Conservation (phyloP, 768 basidiomycete genomes). For the Lactarius akahatsu region DNA sequence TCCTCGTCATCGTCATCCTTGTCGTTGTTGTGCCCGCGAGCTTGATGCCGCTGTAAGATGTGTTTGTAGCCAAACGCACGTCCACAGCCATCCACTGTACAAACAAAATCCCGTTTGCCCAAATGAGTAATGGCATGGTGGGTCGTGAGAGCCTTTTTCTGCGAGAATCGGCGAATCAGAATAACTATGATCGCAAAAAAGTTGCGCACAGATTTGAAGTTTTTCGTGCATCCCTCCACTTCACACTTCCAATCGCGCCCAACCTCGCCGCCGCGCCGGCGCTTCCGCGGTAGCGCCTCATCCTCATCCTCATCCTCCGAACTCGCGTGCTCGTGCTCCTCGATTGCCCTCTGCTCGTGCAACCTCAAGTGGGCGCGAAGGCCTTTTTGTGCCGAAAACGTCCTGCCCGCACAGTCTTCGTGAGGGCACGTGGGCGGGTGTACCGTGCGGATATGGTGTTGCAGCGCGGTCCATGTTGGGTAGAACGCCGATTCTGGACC, state of each 20-base stretch:
- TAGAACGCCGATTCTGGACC: constrained; percentile 51
- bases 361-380: constrained; percentile 79
- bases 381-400: constrained; percentile 70
- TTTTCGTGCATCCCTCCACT: constrained; percentile 64
- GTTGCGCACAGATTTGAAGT: constrained; percentile 78
- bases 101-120: constrained; percentile 68
- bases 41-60: constrained; percentile 74
- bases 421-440: constrained; percentile 85
- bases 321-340: constrained; percentile 39
- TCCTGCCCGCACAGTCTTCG: constrained; percentile 63
- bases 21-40: constrained; percentile 43
- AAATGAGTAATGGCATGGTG: constrained; percentile 76
- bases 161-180: constrained; percentile 17
- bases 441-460: constrained; percentile 69
- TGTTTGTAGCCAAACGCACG: constrained; percentile 82
- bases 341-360: constrained; percentile 69
- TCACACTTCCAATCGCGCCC: constrained; percentile 81
- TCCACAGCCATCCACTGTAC: constrained; percentile 56
- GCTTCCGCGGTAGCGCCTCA: constrained; percentile 44
- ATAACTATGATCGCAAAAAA: not conserved
- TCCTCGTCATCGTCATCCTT: constrained; percentile 34
- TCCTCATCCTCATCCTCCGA: constrained; percentile 36
- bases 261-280: constrained; percentile 67
- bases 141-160: constrained; percentile 76
- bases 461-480: constrained; percentile 84